Conservation (phyloP, 495 filamentous ascomycete species). For the Xylaria castorea region DNA sequence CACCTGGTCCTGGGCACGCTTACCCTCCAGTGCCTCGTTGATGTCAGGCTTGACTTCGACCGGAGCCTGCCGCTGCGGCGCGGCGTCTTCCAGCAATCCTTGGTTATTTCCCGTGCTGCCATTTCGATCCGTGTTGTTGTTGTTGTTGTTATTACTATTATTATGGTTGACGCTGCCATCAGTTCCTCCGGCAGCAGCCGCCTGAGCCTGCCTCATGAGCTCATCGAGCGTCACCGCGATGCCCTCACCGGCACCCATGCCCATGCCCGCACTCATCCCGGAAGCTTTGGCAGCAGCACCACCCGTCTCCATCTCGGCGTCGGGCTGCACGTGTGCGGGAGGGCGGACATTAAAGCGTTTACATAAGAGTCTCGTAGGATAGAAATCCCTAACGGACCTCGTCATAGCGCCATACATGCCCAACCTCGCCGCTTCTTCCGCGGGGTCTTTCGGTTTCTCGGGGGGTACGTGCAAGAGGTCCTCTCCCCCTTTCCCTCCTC, state of each 20-base stretch:
- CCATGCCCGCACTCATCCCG: slow-evolving; percentile 7
- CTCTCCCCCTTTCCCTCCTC: slow-evolving; percentile 39
- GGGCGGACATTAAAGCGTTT: slow-evolving; percentile 89
- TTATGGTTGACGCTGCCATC: background rate
- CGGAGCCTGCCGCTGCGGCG: slow-evolving; percentile 25
- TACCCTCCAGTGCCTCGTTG: slow-evolving; percentile 86
- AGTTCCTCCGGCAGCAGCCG: background rate
- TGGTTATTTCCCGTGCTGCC: background rate
- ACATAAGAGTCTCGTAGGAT: slow-evolving; percentile 83
- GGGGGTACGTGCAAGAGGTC: slow-evolving; percentile 61
- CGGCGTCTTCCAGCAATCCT: slow-evolving; percentile 4
- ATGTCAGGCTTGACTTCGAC: slow-evolving; percentile 71
- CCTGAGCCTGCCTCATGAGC: slow-evolving; percentile 57
- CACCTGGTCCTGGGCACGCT: slow-evolving; percentile 84
- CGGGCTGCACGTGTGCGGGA: slow-evolving; percentile 71
- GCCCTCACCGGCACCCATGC: slow-evolving; percentile 45
- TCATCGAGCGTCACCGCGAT: slow-evolving; percentile 58
- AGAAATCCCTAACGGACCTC: slow-evolving; percentile 71
- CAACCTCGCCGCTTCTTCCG: slow-evolving; percentile 84
- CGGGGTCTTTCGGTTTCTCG: slow-evolving; percentile 75
- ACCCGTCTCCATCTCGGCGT: slow-evolving; percentile 52
- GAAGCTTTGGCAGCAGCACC: slow-evolving; percentile 33
- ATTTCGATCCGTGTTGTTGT: background rate
- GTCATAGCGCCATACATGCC: slow-evolving; percentile 95
- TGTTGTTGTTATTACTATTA: background rate